phyloP scores from a whole-genome alignment of 139 green algal species.

The Mesotaenium endlicherianum region DNA sequence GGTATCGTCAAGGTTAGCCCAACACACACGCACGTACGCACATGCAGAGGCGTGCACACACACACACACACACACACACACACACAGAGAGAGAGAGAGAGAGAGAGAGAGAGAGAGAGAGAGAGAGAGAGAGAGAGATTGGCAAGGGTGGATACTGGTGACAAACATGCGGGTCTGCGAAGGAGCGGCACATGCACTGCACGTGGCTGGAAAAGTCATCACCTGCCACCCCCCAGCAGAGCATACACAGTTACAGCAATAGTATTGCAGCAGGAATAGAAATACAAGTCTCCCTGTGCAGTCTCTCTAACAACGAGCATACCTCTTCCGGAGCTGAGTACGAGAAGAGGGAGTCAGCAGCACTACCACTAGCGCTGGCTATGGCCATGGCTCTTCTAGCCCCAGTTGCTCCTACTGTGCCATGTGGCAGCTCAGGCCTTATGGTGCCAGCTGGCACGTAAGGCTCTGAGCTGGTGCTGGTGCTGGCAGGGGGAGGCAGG shows the following conservation, averaged over 20 bases:
- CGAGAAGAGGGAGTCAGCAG: constrained; percentile 24
- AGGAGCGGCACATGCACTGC: constrained; percentile 53
- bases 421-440: neutral
- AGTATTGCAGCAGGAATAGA: neutral
- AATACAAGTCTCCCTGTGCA: neutral
- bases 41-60: too few species aligned
- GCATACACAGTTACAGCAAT: neutral
- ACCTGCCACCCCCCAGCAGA: constrained; percentile 44
- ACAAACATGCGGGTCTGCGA: constrained; percentile 58
- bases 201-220: constrained; percentile 61
- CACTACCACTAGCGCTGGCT: neutral
- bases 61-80: too few species aligned
- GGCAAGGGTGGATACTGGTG: too few species aligned
- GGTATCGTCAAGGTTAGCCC: too few species aligned
- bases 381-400: constrained; percentile 14
- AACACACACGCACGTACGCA: too few species aligned
- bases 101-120: too few species aligned
- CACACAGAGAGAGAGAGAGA: too few species aligned
- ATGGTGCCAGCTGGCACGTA: constrained; percentile 1
- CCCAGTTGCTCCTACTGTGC: neutral
- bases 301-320: neutral
- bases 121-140: too few species aligned
- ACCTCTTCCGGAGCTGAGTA: constrained; percentile 56
- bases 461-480: neutral
- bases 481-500: neutral